Conservation (phyloP, 2,329 filamentous ascomycete genomes). For the Talaromyces piceae region DNA sequence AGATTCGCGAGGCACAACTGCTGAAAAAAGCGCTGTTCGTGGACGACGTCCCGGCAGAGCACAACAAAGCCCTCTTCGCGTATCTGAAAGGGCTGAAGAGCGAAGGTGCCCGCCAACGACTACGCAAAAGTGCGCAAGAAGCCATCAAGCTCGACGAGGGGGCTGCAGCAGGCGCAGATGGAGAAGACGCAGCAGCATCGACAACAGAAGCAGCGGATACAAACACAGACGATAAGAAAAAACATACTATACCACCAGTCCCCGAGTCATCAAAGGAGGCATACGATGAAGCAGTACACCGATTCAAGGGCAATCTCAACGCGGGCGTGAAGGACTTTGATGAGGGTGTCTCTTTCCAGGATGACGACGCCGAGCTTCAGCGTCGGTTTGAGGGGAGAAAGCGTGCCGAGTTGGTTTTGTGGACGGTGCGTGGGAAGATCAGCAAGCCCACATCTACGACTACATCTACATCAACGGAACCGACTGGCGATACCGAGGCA, state of each 20-base stretch:
- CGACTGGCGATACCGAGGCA: constrained; percentile 21
- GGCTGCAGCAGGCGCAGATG: constrained; percentile 16
- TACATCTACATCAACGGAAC: constrained; percentile 9
- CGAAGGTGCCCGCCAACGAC: constrained; percentile 56
- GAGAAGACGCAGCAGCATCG: constrained; percentile 6
- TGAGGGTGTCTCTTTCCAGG: constrained; percentile 14
- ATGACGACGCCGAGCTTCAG: constrained; percentile 18
- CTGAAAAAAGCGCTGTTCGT: constrained; percentile 74
- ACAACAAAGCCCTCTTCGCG: constrained; percentile 62
- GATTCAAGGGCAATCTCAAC: constrained; percentile 32
- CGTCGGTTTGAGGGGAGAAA: constrained; percentile 28
- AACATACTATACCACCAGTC: constrained; percentile 8
- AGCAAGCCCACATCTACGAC: constrained; percentile 4
- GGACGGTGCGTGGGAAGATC: constrained; percentile 14
- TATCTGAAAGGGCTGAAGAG: constrained; percentile 79
- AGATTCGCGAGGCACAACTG: constrained; percentile 78
- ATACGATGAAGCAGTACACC: constrained; percentile 36
- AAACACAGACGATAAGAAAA: constrained; percentile 11
- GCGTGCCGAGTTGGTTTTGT: constrained; percentile 33
- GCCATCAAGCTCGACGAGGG: constrained; percentile 43
- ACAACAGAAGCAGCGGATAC: constrained; percentile 7
- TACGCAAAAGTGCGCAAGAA: constrained; percentile 59
- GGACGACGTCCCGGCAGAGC: constrained; percentile 60
- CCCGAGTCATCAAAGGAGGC: constrained; percentile 41
- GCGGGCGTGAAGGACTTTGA: constrained; percentile 21